Percentiles rank a stretch among this genome's conserved stretches.
phyloP scores from a whole-genome alignment of 768 basidiomycete species.

The Cystobasidiopsis lactophilus region DNA sequence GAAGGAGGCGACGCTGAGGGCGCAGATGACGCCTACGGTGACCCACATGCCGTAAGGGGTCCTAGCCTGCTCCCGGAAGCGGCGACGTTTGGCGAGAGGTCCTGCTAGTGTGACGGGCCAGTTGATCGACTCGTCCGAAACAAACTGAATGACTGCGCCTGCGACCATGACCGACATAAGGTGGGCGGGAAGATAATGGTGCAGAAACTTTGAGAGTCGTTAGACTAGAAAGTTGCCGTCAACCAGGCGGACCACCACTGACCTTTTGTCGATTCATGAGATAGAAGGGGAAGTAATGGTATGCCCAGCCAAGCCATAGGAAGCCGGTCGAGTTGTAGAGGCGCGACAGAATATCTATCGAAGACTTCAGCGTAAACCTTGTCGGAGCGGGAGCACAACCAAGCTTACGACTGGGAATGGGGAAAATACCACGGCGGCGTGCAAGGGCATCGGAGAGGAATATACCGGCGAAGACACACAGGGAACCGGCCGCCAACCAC shows the following conservation, averaged over 20 bases:
- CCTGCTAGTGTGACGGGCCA: conserved; percentile 18
- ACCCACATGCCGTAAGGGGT: conserved; percentile 36
- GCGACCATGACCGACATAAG: conserved; percentile 64
- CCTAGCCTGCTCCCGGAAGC: conserved; percentile 39
- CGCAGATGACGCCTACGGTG: conserved; percentile 37
- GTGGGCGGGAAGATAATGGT: conserved; percentile 83
- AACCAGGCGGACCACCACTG: background rate
- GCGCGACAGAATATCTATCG: conserved; percentile 65
- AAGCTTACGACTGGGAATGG: conserved; percentile 64
- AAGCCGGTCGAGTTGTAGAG: conserved; percentile 90
- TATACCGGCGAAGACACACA: conserved; percentile 75
- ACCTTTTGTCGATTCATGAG: conserved; percentile 75
- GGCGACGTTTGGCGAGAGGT: conserved; percentile 14
- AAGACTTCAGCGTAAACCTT: background rate
- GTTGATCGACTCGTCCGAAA: conserved; percentile 19
- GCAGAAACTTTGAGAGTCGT: conserved; percentile 39
- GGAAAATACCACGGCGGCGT: conserved; percentile 57
- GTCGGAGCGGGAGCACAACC: background rate
- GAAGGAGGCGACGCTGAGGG: conserved; percentile 31
- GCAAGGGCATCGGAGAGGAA: conserved; percentile 74
- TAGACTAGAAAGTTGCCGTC: background rate
- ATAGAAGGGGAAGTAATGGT: conserved; percentile 94
- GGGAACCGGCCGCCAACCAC: conserved; percentile 73
- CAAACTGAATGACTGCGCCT: conserved; percentile 56
- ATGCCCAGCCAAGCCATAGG: conserved; percentile 82